These are phyloP conservation scores for Amanita molliuscula DNA, from an alignment of 768 basidiomycete genomes.

Conservation along the genomic window DNA sequence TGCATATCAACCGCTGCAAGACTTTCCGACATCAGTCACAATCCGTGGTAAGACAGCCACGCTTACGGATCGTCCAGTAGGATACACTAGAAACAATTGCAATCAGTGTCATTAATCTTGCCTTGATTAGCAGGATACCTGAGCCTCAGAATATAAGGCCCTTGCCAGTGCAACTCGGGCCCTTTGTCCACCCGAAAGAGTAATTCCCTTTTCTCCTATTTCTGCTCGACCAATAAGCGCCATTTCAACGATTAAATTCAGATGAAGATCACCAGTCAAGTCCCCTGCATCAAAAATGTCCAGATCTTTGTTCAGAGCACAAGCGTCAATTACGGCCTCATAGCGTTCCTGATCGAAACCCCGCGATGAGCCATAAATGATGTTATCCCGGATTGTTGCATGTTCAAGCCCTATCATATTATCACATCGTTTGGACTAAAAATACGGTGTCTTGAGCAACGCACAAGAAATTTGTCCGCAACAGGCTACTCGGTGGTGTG, in stretches of 20 bases:
- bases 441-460: slow-evolving; percentile 8
- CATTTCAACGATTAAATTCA: neutral
- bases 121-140: slow-evolving; percentile 20
- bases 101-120: neutral
- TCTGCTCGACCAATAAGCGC: slow-evolving; percentile 23
- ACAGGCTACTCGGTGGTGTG: slow-evolving; percentile 52
- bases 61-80: slow-evolving; percentile 66
- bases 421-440: neutral
- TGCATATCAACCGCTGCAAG: slow-evolving; percentile 72
- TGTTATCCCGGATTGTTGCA: slow-evolving; percentile 74
- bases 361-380: slow-evolving; percentile 56
- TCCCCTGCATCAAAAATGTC: slow-evolving; percentile 68
- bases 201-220: slow-evolving; percentile 77
- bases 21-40: slow-evolving; percentile 16
- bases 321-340: slow-evolving; percentile 57
- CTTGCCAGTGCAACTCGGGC: slow-evolving; percentile 71
- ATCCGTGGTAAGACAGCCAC: slow-evolving; percentile 11
- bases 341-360: slow-evolving; percentile 59
- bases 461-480: slow-evolving; percentile 58
- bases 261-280: slow-evolving; percentile 43
- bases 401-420: slow-evolving; percentile 55
- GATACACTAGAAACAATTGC: slow-evolving; percentile 28
- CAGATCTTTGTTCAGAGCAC: slow-evolving; percentile 64
- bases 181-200: slow-evolving; percentile 63
- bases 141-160: slow-evolving; percentile 66